Evolutionary conservation across 768 basidiomycete species (phyloP).

Genomic region (Lactarius sanguifluus): DNA sequence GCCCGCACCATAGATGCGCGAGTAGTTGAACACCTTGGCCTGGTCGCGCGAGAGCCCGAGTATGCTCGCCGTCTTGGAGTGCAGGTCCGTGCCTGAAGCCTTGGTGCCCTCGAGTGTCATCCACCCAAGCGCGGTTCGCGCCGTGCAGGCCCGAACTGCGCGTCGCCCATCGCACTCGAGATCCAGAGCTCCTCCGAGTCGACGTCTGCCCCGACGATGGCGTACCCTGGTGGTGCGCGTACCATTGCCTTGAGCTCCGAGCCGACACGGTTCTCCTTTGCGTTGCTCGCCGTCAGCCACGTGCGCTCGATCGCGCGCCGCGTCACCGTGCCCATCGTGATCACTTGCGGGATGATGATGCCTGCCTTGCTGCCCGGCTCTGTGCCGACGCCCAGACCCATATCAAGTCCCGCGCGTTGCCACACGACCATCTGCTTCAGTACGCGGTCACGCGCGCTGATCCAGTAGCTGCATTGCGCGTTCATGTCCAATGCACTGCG

Average conservation of each 20-base stretch:
- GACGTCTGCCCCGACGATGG: slow-evolving; percentile 96
- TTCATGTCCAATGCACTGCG: slow-evolving; percentile 88
- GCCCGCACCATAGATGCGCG: slow-evolving; percentile 97
- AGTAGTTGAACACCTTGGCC: slow-evolving; percentile 99
- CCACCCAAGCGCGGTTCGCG: slow-evolving; percentile 96
- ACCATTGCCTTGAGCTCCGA: slow-evolving; percentile 99
- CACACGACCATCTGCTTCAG: slow-evolving; percentile 92
- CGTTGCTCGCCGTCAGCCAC: slow-evolving; percentile 97
- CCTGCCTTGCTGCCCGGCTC: slow-evolving; percentile 61
- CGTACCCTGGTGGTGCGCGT: slow-evolving; percentile 87
- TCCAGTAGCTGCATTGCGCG: slow-evolving; percentile 96
- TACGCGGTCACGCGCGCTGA: slow-evolving; percentile 89
- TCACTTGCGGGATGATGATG: slow-evolving; percentile 92
- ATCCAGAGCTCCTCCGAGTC: slow-evolving; percentile 99
- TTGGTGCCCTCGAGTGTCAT: slow-evolving; percentile 99
- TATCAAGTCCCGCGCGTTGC: slow-evolving; percentile 51
- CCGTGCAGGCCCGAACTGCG: slow-evolving; percentile 95
- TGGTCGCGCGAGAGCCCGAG: slow-evolving; percentile 90
- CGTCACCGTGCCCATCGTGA: slow-evolving; percentile 98
- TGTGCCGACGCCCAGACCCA: slow-evolving; percentile 47
- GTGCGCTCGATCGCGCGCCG: slow-evolving; percentile 97
- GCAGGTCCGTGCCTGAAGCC: slow-evolving; percentile 89
- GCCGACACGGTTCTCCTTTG: slow-evolving; percentile 96
- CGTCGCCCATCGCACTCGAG: slow-evolving; percentile 97
- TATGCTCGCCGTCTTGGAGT: slow-evolving; percentile 94